These are phyloP conservation scores for Thelonectria olida DNA, from an alignment of 2,329 filamentous ascomycete genomes.

Conservation along the genomic window DNA sequence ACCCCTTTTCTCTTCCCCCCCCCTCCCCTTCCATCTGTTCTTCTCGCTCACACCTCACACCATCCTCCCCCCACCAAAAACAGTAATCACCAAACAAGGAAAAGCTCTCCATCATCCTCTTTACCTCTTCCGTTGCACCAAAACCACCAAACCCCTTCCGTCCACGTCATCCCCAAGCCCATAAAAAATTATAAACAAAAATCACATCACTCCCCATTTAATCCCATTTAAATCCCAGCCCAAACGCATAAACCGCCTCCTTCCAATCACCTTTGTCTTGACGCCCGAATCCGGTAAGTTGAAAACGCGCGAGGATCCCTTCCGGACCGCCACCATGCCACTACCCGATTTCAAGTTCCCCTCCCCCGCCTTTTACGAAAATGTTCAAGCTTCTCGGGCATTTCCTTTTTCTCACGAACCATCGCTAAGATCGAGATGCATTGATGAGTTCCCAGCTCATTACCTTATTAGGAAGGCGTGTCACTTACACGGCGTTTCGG, in stretches of 20 bases:
- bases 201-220: background rate
- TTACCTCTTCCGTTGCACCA: slow-evolving; percentile 2
- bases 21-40: background rate
- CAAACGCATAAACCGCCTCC: background rate
- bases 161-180: slow-evolving; percentile 19
- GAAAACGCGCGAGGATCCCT: background rate
- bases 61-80: slow-evolving; percentile 16
- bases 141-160: slow-evolving; percentile 23
- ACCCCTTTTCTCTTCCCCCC: background rate
- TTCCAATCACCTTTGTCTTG: slow-evolving; percentile 18
- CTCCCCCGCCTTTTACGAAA: slow-evolving; percentile 3
- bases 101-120: slow-evolving; percentile 23
- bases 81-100: slow-evolving; percentile 19
- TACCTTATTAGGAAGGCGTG: slow-evolving; percentile 25
- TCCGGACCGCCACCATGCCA: slow-evolving; percentile 1
- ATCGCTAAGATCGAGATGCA: slow-evolving; percentile 12
- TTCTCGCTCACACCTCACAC: background rate
- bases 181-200: slow-evolving; percentile 15
- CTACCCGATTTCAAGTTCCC: background rate
- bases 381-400: slow-evolving; percentile 41
- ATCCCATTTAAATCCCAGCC: background rate
- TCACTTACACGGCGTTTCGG: background rate
- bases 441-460: slow-evolving; percentile 11
- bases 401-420: slow-evolving; percentile 26
- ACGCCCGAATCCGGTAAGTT: slow-evolving; percentile 13